A percentile compares a stretch with the other conserved stretches of the same genome.
Evolutionary conservation across 2,329 filamentous ascomycete species (phyloP).

Genomic region (Calonectria montana): DNA sequence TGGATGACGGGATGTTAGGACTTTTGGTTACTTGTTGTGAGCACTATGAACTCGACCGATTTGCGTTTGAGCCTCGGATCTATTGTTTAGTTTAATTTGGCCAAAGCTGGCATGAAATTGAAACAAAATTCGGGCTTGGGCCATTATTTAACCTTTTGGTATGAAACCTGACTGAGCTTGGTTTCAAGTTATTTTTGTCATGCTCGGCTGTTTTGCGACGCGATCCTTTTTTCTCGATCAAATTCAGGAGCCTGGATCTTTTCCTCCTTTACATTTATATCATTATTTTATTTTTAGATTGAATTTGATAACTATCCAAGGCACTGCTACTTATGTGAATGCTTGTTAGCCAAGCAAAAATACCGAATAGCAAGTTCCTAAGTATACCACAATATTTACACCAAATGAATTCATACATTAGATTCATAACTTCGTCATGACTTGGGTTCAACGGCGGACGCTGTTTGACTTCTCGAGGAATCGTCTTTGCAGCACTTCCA

Average conservation of each 20-base stretch:
- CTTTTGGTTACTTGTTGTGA: too few species aligned
- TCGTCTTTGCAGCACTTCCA: slow-evolving; percentile 39
- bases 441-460: neutral
- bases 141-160: neutral
- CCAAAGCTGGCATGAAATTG: neutral
- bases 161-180: neutral
- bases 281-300: too few species aligned
- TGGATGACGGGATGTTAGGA: neutral
- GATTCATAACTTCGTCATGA: neutral
- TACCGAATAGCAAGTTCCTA: too few species aligned
- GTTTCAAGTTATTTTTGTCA: neutral
- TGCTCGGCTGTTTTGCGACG: neutral
- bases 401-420: neutral
- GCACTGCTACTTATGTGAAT: too few species aligned
- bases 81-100: too few species aligned
- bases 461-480: slow-evolving; percentile 17
- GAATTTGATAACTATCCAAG: too few species aligned
- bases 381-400: neutral
- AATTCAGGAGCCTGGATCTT: too few species aligned
- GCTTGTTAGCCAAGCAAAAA: too few species aligned
- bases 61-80: too few species aligned
- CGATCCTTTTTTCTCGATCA: neutral
- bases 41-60: too few species aligned
- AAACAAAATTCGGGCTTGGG: neutral
- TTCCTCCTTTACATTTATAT: too few species aligned